phyloP scores from a whole-genome alignment of 768 basidiomycete species.

The Leccinellum albellum region DNA sequence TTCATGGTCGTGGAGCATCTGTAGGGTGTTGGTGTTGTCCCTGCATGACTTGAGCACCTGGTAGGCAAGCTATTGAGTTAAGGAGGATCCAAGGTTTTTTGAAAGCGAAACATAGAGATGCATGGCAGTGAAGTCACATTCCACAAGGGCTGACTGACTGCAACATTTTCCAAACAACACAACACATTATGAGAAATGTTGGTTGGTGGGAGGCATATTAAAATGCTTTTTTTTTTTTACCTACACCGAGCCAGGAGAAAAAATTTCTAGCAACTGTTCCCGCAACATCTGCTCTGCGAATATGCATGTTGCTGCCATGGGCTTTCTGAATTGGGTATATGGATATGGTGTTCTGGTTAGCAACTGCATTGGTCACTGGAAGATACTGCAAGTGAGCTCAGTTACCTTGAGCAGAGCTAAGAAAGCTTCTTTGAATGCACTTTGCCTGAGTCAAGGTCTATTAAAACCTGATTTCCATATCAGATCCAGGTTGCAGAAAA shows the following conservation, averaged over 20 bases:
- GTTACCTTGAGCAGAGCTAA: slow-evolving; percentile 66
- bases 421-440: slow-evolving; percentile 81
- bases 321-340: slow-evolving; percentile 85
- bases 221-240: slow-evolving; percentile 28
- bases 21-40: too few relatives aligned
- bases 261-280: slow-evolving; percentile 35
- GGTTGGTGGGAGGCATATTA: slow-evolving; percentile 14
- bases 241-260: slow-evolving; percentile 45
- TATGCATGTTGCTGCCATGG: slow-evolving; percentile 72
- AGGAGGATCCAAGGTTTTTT: too few relatives aligned
- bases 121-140: too few relatives aligned
- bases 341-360: slow-evolving; percentile 66
- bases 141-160: too few relatives aligned
- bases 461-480: slow-evolving; percentile 84
- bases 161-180: too few relatives aligned
- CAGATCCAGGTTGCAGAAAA: slow-evolving; percentile 91
- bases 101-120: too few relatives aligned
- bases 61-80: too few relatives aligned
- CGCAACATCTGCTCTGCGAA: slow-evolving; percentile 70
- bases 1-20: too few relatives aligned
- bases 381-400: neutral
- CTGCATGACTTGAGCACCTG: too few relatives aligned
- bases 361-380: slow-evolving; percentile 41
- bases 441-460: slow-evolving; percentile 80
- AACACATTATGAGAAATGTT: slow-evolving; percentile 16